These are phyloP conservation scores for Penicillium sp. DNA, from an alignment of 2,329 filamentous ascomycete species.

Conservation along the genomic window DNA sequence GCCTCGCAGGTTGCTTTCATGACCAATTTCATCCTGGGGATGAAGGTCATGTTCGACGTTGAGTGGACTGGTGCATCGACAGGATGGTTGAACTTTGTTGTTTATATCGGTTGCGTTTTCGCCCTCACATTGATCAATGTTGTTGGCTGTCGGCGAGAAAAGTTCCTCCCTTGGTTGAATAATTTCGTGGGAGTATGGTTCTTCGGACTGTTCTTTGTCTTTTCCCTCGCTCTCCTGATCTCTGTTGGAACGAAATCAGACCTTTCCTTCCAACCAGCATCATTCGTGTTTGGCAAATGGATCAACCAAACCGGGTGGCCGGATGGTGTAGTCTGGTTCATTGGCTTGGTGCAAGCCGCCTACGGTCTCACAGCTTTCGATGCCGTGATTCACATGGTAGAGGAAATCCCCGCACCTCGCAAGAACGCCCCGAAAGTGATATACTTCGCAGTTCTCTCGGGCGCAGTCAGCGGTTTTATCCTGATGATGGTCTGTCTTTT, in stretches of 20 bases:
- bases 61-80: constrained; percentile 47
- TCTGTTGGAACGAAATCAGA: constrained; percentile 49
- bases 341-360: constrained; percentile 57
- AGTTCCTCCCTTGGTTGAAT: constrained; percentile 54
- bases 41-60: constrained; percentile 55
- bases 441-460: constrained; percentile 51
- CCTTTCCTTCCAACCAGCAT: constrained; percentile 49
- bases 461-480: constrained; percentile 50
- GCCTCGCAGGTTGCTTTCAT: constrained; percentile 60
- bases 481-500: constrained; percentile 56
- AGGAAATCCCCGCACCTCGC: constrained; percentile 56
- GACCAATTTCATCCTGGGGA: constrained; percentile 57
- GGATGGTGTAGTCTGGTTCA: constrained; percentile 58
- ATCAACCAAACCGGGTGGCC: constrained; percentile 53
- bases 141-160: constrained; percentile 52
- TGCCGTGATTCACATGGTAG: constrained; percentile 59
- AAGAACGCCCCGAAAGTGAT: constrained; percentile 55
- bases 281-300: constrained; percentile 56
- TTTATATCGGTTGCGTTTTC: constrained; percentile 54
- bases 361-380: constrained; percentile 60
- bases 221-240: constrained; percentile 54
- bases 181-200: constrained; percentile 59
- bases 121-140: constrained; percentile 54
- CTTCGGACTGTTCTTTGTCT: constrained; percentile 53
- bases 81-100: constrained; percentile 57